A percentile compares a stretch with the other conserved stretches of the same genome.
Evolutionary conservation across 768 basidiomycete genomes (phyloP).

Genomic region (Amanita polypyramis): DNA sequence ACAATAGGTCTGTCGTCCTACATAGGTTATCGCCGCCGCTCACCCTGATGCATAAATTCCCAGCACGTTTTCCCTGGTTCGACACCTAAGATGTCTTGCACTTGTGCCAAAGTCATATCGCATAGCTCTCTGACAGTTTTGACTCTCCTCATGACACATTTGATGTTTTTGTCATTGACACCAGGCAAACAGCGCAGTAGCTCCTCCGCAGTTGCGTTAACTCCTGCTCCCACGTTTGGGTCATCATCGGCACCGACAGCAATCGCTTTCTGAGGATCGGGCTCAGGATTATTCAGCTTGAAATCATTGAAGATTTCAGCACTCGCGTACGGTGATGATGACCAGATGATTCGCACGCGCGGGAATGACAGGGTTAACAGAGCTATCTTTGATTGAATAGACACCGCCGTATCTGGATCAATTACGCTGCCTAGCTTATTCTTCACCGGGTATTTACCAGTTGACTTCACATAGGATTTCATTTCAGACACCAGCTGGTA

Average conservation of each 20-base stretch:
- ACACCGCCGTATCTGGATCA: slow-evolving; percentile 28
- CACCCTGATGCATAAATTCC: slow-evolving; percentile 74
- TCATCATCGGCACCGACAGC: slow-evolving; percentile 75
- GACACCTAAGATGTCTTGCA: slow-evolving; percentile 69
- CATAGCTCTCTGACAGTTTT: slow-evolving; percentile 68
- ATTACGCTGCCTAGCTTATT: slow-evolving; percentile 26
- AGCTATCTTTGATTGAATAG: slow-evolving; percentile 87
- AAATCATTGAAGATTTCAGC: slow-evolving; percentile 90
- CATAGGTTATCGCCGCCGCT: slow-evolving; percentile 14
- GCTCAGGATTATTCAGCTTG: slow-evolving; percentile 71
- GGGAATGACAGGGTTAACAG: slow-evolving; percentile 87
- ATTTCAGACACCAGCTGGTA: slow-evolving; percentile 49
- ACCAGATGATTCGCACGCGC: slow-evolving; percentile 91
- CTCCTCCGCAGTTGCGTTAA: slow-evolving; percentile 74
- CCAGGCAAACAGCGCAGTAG: slow-evolving; percentile 77
- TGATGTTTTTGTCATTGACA: slow-evolving; percentile 73
- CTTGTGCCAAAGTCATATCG: slow-evolving; percentile 42
- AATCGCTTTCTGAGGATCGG: slow-evolving; percentile 68
- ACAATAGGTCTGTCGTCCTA: neutral
- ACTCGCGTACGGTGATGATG: slow-evolving; percentile 88
- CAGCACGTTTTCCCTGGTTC: slow-evolving; percentile 76
- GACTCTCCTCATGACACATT: slow-evolving; percentile 78
- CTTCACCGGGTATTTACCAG: slow-evolving; percentile 43
- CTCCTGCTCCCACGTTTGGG: slow-evolving; percentile 50
- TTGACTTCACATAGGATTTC: slow-evolving; percentile 57